These are phyloP conservation scores for Daldinia decipiens DNA, from an alignment of 495 filamentous ascomycete species.

Conservation along the genomic window DNA sequence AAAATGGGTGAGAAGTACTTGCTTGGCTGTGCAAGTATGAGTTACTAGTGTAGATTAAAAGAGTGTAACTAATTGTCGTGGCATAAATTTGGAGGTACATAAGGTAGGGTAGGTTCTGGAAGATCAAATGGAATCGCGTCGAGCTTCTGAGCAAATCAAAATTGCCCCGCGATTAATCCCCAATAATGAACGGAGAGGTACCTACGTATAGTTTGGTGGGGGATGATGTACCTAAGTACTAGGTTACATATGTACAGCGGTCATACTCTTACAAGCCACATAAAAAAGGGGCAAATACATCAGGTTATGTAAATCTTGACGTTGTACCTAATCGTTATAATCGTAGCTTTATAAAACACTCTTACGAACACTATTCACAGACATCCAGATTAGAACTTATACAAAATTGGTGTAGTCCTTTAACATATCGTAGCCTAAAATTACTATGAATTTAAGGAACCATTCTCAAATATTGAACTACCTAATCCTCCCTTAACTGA, in stretches of 20 bases:
- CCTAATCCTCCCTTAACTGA: background rate
- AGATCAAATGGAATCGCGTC: conserved; percentile 35
- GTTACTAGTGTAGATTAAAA: conserved; percentile 28
- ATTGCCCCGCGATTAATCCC: conserved; percentile 23
- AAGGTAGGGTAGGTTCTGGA: conserved; percentile 39
- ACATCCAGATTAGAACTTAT: background rate
- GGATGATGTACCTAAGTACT: conserved; percentile 11
- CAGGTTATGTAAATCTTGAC: too few species aligned
- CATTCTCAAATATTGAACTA: background rate
- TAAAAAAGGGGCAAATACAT: background rate
- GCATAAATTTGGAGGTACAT: conserved; percentile 31
- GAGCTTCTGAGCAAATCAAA: conserved; percentile 31
- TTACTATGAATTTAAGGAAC: background rate
- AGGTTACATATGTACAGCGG: background rate
- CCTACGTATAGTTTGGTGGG: conserved; percentile 21
- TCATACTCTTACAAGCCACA: background rate
- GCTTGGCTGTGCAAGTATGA: background rate
- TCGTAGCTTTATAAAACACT: too few species aligned
- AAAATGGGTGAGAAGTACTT: background rate
- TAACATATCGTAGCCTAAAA: background rate
- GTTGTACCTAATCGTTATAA: too few species aligned
- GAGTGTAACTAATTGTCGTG: conserved; percentile 43
- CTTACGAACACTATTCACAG: background rate
- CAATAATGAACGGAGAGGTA: conserved; percentile 4
- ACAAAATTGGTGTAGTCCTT: background rate